Base-by-base conservation (phyloP, 2,329 filamentous ascomycete species). In the Scytalidium sp. region DNA sequence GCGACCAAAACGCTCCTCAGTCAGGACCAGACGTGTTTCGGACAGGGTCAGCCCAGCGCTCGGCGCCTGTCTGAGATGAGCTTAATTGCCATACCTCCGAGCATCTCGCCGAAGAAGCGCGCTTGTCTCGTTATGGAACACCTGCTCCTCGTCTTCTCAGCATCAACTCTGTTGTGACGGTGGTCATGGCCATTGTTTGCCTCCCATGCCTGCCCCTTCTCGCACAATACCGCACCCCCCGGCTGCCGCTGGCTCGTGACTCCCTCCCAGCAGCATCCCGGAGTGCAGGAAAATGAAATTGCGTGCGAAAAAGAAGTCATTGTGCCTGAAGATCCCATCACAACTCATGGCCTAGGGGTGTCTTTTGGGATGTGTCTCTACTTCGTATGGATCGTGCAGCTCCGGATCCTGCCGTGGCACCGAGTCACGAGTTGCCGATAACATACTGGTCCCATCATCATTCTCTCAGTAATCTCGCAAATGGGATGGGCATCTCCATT, bases 11-110 rank as follows among this genome's bases (percentile, higher is more conserved):
- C 27, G 41, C 32, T 39, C 25, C 25, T 43, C 43, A 50, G 40
- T 47, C 41, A 27, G 15, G 13, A 10, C 23, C 6, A 36, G 32
- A n/a, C 32, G 32, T 44, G 22, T 44, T 44, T 27, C 20, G n/a
- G 27, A 6, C 44, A 39, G 15, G 43, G 42, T 11, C 25, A 6
- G n/a, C 27, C 17, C 17, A 21, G 11, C 44, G 9, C 21, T 19
- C 19, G 23, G 44, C 29, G 44, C 21, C 15, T 42, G 41, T 50
- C 22, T 32, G 25, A 27, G 21, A 43, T 51, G 50, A 51, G 50
- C 45, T 51, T 51, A 48, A 51, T 41, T 43, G 39, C 45, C 9
- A 48, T 40, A 40, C 17, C 40, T 42, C 50, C 50, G 50, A 51
- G 50, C 19, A 51, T 51, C 50, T 51, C 50, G 50, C 50, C 50